These are phyloP conservation scores for Pichia terricola DNA, from an alignment of 1,139 yeast genomes.

Conservation along the genomic window DNA sequence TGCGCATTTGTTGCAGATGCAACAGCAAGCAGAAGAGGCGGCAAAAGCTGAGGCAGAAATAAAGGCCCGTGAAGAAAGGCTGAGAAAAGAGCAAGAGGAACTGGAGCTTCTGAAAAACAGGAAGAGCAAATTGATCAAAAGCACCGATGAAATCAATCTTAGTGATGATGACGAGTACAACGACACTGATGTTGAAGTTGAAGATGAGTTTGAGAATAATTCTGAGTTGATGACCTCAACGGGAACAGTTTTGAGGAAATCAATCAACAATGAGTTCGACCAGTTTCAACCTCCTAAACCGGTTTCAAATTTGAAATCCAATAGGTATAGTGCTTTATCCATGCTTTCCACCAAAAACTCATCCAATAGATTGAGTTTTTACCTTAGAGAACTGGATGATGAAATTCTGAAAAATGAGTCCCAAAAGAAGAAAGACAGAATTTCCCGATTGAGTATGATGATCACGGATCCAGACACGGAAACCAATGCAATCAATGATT, in stretches of 20 bases:
- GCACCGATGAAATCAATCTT: conserved; percentile 5
- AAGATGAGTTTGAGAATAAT: not conserved
- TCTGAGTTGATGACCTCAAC: conserved; percentile 12
- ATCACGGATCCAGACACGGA: conserved; percentile 3
- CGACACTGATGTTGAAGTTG: conserved; percentile 1
- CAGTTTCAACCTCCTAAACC: conserved; percentile 1
- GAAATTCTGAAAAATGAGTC: conserved; percentile 14
- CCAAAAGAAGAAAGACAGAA: conserved; percentile 16
- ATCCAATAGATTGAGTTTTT: conserved; percentile 49
- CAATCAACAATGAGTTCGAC: conserved; percentile 3
- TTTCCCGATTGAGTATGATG: conserved; percentile 12
- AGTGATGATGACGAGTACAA: not conserved
- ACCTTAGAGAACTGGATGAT: conserved; percentile 30
- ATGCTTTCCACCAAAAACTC: conserved; percentile 62
- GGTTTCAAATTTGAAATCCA: conserved; percentile 31
- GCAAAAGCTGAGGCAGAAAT: conserved; percentile 11
- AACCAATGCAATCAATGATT: not conserved
- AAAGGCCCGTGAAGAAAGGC: conserved; percentile 23
- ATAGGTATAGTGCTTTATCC: conserved; percentile 60
- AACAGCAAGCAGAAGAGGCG: conserved; percentile 13
- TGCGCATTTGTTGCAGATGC: conserved; percentile 13
- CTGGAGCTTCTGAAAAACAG: conserved; percentile 5
- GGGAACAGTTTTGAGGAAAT: conserved; percentile 14
- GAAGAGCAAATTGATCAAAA: not conserved
- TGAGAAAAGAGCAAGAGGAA: conserved; percentile 10